Evolutionary conservation across 768 basidiomycete species (phyloP), one percentile per base, ranked within the genome.

Genomic region (Serpula lacrymans): DNA sequence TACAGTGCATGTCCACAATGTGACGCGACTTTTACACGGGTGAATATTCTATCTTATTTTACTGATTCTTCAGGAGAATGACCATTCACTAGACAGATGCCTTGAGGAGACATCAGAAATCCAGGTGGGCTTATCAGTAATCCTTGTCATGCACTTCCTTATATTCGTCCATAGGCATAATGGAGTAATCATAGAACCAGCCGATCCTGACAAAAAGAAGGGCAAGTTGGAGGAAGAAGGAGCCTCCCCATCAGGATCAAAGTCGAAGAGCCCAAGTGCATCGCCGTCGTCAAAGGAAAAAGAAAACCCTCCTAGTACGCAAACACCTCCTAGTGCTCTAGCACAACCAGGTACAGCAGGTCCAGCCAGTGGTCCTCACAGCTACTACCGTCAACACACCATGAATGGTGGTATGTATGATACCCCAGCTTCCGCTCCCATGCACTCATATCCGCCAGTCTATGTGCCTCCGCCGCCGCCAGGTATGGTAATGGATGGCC

Each of bases 1-100:
- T 13, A 25, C 52, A 87, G 85, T 60, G 66, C 77, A 30, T 88
- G 86, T 61, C 84, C 84, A 2, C 84, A 88, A 54, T 88, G 86
- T 47, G 84, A 87, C 51, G 82, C 86, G 28, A 79, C 78, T 26
- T 88, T 88, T 54, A 88, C 86, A 32, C 70, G 86, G 62, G 86
- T 86, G 59, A 57, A 78, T 76, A 28, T 30, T 25, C 43, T 34
- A 39, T 33, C 34, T 49, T 37, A 40, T 36, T 38, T 6, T 20
- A 33, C 39, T 44, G 41, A 42, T 48, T 38, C 48, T 54, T 37
- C 21, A 21, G 13, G 21, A 32, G 23, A 14, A 48, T 52, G 30
- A 62, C 50, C 11, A 21, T 39, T 31, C 37, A 45, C 34, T 50
- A 88, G 86, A 82, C 84, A n/a, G 86, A 88, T 61, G 86, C 86